Base-by-base conservation (phyloP, 176 grass and related monocot species). In the Triticum urartu region DNA sequence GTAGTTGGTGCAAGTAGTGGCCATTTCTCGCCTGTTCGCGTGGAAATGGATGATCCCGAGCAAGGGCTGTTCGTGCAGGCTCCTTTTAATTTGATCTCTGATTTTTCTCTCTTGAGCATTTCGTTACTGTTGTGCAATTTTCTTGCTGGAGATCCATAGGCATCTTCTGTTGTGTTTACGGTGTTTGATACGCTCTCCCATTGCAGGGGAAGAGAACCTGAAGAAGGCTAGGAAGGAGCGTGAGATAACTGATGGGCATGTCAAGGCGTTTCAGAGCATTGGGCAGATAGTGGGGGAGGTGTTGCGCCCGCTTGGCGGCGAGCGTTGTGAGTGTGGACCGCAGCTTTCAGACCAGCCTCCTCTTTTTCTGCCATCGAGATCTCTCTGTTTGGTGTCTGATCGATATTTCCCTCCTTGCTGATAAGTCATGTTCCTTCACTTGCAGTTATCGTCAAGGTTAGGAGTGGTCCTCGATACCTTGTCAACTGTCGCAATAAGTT, bases 231-330 rank as follows among this genome's bases (percentile, higher is more conserved):
- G 89, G 79, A 86, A 84, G 83, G 92, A 93, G 26, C 89, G 84
- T 73, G 28, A 52, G 17, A 91, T 89, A 85, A 81, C 92, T 9
- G 92, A 91, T 80, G 89, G 84, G 39, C 88, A 93, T 39, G 35
- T 91, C 30, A 91, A 91, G 83, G 86, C 86, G 81, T 79, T 93
- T 61, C 92, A 93, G 78, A 84, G 92, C 40, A 30, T 72, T 40
- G 92, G 92, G 1, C 92, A 89, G 85, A 84, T 84, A 11, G 90
- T 93, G 52, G 92, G 89, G 17, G 92, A 93, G 79, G 89, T 93
- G 83, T 86, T 93, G 81, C 68, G 89, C 45, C 92, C 86, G 54
- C 83, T 91, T 71, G 92, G 72, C 75, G 86, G 86, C 17, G 86
- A 91, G 4, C 74, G 86, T 28, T 83, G 91, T 92, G 32, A 84